Conservation (phyloP, 257 asterid species). For the Solanum corneliomulleri region DNA sequence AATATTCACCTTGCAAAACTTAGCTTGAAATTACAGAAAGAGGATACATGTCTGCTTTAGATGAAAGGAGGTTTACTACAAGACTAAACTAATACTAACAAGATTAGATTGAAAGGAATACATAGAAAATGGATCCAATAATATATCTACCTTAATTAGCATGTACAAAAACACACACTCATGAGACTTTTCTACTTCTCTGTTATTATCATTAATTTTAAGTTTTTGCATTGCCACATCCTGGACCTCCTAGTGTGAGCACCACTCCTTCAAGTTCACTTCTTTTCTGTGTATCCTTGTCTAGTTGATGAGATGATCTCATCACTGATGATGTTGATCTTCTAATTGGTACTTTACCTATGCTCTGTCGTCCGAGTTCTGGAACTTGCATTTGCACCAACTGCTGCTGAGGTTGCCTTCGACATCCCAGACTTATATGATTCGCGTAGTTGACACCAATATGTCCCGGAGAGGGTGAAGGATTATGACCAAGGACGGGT, state of each 20-base stretch:
- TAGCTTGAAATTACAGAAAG: not conserved
- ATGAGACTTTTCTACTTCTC: not conserved
- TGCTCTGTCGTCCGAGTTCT: slow-evolving; percentile 5
- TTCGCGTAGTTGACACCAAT: not conserved
- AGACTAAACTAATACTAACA: not conserved
- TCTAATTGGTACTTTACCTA: slow-evolving; percentile 23
- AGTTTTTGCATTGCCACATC: slow-evolving; percentile 24
- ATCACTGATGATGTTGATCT: slow-evolving; percentile 15
- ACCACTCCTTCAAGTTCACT: slow-evolving; percentile 77
- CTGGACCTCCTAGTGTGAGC: slow-evolving; percentile 70
- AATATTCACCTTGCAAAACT: not conserved
- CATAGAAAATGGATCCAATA: not conserved
- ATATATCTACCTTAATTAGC: not conserved
- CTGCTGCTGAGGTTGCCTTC: slow-evolving; percentile 27
- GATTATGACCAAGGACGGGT: slow-evolving; percentile 20
- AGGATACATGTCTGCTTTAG: not conserved
- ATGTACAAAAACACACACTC: not conserved
- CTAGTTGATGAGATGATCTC: slow-evolving; percentile 10
- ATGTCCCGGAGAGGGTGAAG: slow-evolving; percentile 8
- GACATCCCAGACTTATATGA: slow-evolving; percentile 9
- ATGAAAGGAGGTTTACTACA: not conserved
- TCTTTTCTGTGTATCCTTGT: slow-evolving; percentile 17
- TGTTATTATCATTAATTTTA: not conserved
- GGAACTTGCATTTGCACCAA: slow-evolving; percentile 15
- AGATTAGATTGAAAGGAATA: not conserved